Conservation (phyloP, 2,329 filamentous ascomycete species). For the Clonostachys byssicola region DNA sequence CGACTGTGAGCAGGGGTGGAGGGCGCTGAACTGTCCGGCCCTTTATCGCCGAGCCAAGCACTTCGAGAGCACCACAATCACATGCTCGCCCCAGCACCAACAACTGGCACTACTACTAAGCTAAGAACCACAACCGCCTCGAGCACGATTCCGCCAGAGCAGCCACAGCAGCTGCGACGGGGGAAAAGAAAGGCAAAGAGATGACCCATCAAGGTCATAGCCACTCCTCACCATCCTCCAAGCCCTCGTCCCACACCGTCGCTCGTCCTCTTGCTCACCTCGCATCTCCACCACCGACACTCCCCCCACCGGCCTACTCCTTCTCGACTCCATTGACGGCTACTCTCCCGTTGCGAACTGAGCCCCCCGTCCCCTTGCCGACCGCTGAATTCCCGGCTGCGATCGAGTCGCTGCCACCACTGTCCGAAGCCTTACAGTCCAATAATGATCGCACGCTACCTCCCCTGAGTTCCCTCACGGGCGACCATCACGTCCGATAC, state of each 20-base stretch:
- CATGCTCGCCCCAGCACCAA: constrained; percentile 28
- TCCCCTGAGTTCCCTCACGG: constrained; percentile 27
- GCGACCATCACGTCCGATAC: constrained; percentile 12
- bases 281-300: background rate
- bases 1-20: too few species aligned
- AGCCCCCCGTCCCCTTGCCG: background rate
- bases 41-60: constrained; percentile 2
- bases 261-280: background rate
- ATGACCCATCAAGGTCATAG: background rate
- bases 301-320: background rate
- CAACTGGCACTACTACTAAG: background rate
- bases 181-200: background rate
- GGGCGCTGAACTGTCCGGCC: too few species aligned
- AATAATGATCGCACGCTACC: constrained; percentile 20
- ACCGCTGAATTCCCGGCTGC: too few species aligned
- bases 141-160: too few species aligned
- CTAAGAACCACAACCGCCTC: too few species aligned
- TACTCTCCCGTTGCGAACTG: background rate
- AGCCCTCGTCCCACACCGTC: background rate
- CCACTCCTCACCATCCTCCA: too few species aligned
- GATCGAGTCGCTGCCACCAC: constrained; percentile 3
- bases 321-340: background rate
- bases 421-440: constrained; percentile 6
- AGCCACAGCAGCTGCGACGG: background rate
- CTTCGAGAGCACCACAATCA: constrained; percentile 23